A percentile compares a stretch with the other conserved stretches of the same genome.
Conservation (phyloP, 2,329 filamentous ascomycete genomes). For the Verticillium nubilum region DNA sequence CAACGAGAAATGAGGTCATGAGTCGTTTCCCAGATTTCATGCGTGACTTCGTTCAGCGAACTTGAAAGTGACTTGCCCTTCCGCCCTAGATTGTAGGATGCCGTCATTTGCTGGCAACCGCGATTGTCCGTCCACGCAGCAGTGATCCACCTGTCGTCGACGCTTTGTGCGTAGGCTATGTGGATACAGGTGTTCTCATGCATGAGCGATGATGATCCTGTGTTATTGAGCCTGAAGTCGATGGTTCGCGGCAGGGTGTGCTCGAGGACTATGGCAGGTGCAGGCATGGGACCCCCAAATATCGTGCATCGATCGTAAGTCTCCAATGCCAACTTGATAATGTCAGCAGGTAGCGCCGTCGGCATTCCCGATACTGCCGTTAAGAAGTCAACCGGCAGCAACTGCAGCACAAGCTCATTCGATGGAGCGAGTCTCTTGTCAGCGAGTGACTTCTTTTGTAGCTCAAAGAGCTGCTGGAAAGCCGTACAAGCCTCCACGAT, state of each 20-base stretch:
- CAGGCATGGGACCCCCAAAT: slow-evolving; percentile 51
- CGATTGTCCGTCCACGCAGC: slow-evolving; percentile 77
- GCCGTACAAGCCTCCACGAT: slow-evolving; percentile 67
- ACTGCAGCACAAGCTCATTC: slow-evolving; percentile 71
- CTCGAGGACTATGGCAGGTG: slow-evolving; percentile 69
- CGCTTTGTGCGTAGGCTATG: slow-evolving; percentile 70
- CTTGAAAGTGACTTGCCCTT: slow-evolving; percentile 46
- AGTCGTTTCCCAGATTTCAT: slow-evolving; percentile 75
- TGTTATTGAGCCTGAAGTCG: slow-evolving; percentile 65
- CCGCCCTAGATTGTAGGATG: slow-evolving; percentile 66
- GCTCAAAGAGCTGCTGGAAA: slow-evolving; percentile 67
- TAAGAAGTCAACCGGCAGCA: slow-evolving; percentile 65
- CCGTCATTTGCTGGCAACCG: slow-evolving; percentile 66
- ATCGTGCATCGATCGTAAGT: slow-evolving; percentile 70
- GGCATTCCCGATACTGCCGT: slow-evolving; percentile 58
- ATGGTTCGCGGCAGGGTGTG: slow-evolving; percentile 64
- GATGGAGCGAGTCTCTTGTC: slow-evolving; percentile 35
- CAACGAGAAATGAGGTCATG: slow-evolving; percentile 64
- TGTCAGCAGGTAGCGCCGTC: slow-evolving; percentile 54
- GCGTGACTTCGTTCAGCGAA: slow-evolving; percentile 57
- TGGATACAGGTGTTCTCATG: slow-evolving; percentile 78
- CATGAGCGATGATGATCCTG: slow-evolving; percentile 66
- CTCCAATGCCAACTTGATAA: slow-evolving; percentile 62
- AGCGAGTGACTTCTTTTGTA: slow-evolving; percentile 46
- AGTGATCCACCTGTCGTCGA: slow-evolving; percentile 72